Percentiles rank a stretch among this genome's conserved stretches.
These are phyloP conservation scores for button mushroom (Agaricus bisporus) DNA, from an alignment of 768 basidiomycete genomes.

Conservation along the genomic window DNA sequence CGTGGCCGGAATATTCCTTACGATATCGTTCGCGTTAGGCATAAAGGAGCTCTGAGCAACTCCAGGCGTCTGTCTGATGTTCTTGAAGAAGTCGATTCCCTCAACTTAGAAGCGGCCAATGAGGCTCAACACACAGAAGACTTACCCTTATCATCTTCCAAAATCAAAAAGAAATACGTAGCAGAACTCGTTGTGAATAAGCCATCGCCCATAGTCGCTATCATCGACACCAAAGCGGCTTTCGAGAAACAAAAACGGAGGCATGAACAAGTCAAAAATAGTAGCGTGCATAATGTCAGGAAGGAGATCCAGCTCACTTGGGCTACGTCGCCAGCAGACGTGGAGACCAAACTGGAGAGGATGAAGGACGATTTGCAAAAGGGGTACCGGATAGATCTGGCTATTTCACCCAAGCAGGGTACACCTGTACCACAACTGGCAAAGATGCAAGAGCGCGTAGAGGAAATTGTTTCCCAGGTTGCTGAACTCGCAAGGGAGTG, in stretches of 20 bases:
- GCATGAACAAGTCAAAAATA: conserved; percentile 30
- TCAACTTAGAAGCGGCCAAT: not conserved
- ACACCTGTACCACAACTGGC: conserved; percentile 26
- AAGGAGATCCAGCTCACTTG: conserved; percentile 77
- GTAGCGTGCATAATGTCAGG: conserved; percentile 23
- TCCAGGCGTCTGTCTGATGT: not conserved
- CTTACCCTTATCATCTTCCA: not conserved
- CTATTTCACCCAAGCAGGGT: conserved; percentile 44
- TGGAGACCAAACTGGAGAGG: conserved; percentile 61
- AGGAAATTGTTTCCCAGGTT: conserved; percentile 35
- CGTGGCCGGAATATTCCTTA: conserved; percentile 4
- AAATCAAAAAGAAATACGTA: not conserved
- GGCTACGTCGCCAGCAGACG: conserved; percentile 52
- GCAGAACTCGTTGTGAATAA: conserved; percentile 2
- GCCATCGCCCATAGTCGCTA: conserved; percentile 49
- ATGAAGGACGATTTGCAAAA: conserved; percentile 51
- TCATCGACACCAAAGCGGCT: conserved; percentile 41
- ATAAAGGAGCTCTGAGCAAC: not conserved
- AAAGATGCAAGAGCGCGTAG: conserved; percentile 39
- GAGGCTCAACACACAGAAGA: not conserved
- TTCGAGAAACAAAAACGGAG: conserved; percentile 31
- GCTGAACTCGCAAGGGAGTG: conserved; percentile 49
- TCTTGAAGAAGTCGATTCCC: not conserved
- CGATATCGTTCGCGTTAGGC: not conserved
- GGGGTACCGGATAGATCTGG: conserved; percentile 51